Base-by-base conservation (phyloP, 208 protist genomes). In the Tritrichomonas musculus region DNA sequence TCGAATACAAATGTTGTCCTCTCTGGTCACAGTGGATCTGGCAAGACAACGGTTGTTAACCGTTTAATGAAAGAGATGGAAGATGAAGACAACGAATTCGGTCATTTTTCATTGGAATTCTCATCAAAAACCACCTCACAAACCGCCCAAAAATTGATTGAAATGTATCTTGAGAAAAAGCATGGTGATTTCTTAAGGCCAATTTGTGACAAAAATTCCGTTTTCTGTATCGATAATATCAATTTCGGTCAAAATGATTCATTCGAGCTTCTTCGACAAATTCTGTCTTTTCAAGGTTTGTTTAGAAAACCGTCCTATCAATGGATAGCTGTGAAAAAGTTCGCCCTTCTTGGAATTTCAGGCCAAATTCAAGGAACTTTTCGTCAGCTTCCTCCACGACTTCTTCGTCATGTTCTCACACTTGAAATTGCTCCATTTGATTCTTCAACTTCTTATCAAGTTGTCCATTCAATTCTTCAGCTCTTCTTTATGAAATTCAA, bases 21-120 rank as follows among this genome's bases (percentile, higher is more conserved):
- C 93, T 98, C 98, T 93, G 98, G 98, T 9, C 97, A 97, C 3
- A 99, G 98, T 9, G 98, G 98, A n/a, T 99, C 98, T 0, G 98
- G 98, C 65, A 99, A 99, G 95, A 98, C 97, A 88, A 96, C 98
- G n/a, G 5, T 92, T 36, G 17, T 92, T 50, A 92, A 92, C 44
- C 92, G 95, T 11, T n/a, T 25, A 33, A 5, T 69, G 27, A 53
- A 94, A 17, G 82, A 88, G 36, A 25, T 25, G 72, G 17, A 22
- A 17, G n/a, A n/a, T n/a, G 47, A 57, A 30, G 73, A 88, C 0
- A 94, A 93, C 82, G 27, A 69, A 33, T 69, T 33, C 30, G 11
- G 27, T 69, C 3, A 5, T n/a, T 33, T 33, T n/a, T n/a, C 94
- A 30, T 96, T 99, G 92, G 96, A 97, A 94, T 99, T 99, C 95